These are phyloP conservation scores for Atalantia buxifolia DNA, from an alignment of 345 rosid species.

Conservation along the genomic window DNA sequence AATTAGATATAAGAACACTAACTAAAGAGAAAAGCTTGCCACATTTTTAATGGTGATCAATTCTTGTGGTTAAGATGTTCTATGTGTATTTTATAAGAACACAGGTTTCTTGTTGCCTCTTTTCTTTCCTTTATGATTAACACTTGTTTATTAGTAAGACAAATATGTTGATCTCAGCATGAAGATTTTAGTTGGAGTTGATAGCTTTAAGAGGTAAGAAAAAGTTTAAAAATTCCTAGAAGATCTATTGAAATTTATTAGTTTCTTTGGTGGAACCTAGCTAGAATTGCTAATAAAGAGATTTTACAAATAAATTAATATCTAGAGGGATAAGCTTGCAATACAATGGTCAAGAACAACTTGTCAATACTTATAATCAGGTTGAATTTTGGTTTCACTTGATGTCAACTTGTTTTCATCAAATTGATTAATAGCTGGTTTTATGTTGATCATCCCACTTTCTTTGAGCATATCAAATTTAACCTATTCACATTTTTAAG, in stretches of 20 bases:
- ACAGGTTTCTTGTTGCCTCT: slow-evolving; percentile 17
- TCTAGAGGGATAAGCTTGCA: neutral
- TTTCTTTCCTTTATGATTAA: slow-evolving; percentile 11
- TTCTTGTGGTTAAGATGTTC: slow-evolving; percentile 27
- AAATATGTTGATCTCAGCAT: slow-evolving; percentile 23
- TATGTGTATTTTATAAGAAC: slow-evolving; percentile 1
- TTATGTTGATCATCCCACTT: slow-evolving; percentile 1
- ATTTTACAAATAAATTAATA: too few species aligned
- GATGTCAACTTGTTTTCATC: too few species aligned
- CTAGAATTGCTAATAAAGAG: neutral
- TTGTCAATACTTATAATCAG: neutral
- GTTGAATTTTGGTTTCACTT: too few species aligned
- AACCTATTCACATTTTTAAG: neutral
- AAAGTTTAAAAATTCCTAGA: slow-evolving; percentile 3
- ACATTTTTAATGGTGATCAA: slow-evolving; percentile 13
- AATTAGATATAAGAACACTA: slow-evolving; percentile 23
- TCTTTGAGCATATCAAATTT: neutral
- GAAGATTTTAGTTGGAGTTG: slow-evolving; percentile 6
- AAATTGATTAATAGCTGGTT: neutral
- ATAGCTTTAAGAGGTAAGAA: slow-evolving; percentile 10
- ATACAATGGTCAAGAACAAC: neutral
- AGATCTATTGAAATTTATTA: too few species aligned
- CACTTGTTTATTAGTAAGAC: slow-evolving; percentile 10
- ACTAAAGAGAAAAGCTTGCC: neutral
- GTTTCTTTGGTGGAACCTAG: neutral